Base-by-base conservation (phyloP, 2,329 filamentous ascomycete species). In the Rhynchosporium agropyri region DNA sequence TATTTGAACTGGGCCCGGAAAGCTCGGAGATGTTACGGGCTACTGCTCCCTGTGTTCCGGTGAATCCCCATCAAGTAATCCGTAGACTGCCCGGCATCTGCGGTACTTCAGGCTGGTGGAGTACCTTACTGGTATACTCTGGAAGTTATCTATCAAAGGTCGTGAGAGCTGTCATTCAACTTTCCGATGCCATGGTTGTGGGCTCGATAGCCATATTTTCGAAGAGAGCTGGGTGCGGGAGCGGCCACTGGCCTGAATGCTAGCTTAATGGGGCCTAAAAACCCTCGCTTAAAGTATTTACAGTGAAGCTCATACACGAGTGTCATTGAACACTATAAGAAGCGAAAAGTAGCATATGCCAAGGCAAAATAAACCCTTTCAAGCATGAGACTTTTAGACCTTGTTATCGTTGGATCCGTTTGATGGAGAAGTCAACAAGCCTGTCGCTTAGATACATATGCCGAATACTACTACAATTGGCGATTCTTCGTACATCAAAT, bases 231-330 rank as follows among this genome's bases (percentile, higher is more conserved):
- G 20, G 33, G 33, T 1, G 38, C 13, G 36, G 20, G 49, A 20
- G 36, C 15, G 20, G 33, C 51, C 12, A 42, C n/a, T 53, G 51
- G n/a, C 50, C 50, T 28, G 51, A 54, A 54, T 40, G 38, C 38
- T 40, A 54, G 51, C 36, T 40, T 54, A 28, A 40, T 40, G 36
- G n/a, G 12, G 28, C 48, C 48, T 50, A 29, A n/a, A 50, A 33
- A 12, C 31, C 29, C 48, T 50, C 29, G 13, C 48, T 13, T 36
- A 36, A 6, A 6, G 33, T 36, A 1, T 36, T 36, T 1, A 36
- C 33, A 6, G 33, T 2, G 33, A 36, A 36, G 33, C 9, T 20
- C 20, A 20, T 20, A 20, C 20, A 20, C 20, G 20, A 36, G 33
- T 10, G 33, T 1, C 33, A 36, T 6, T 10, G 9, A 10, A 6